A percentile compares a stretch with the other conserved stretches of the same genome.
Conservation (phyloP, 805 yeast genomes). For the Candida montana region DNA sequence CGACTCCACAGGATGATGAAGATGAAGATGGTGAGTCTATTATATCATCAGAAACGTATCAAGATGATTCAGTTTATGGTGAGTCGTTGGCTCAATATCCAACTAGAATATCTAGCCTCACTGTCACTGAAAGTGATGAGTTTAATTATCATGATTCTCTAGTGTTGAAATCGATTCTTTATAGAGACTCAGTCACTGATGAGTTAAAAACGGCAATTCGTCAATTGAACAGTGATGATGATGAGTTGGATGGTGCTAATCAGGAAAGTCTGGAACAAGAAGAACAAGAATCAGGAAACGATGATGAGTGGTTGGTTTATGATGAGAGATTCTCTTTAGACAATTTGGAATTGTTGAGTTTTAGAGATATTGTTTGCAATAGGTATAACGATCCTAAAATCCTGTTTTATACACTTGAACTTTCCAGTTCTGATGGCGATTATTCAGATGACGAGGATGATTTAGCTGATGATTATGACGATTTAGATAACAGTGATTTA, state of each 20-base stretch:
- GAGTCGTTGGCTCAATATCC: constrained; percentile 9
- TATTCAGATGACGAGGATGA: constrained; percentile 5
- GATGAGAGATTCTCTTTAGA: constrained; percentile 33
- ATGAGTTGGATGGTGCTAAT: not conserved
- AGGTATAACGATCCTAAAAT: constrained; percentile 27
- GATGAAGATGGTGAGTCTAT: constrained; percentile 8
- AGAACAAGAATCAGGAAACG: not conserved
- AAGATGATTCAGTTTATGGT: not conserved
- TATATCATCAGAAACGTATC: not conserved
- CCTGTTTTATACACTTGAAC: constrained; percentile 26
- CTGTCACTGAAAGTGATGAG: not conserved
- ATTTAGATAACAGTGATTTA: constrained; percentile 17
- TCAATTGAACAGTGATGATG: constrained; percentile 10
- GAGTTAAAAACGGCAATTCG: constrained; percentile 22
- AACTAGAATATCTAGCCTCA: constrained; percentile 8
- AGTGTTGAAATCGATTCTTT: constrained; percentile 17
- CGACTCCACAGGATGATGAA: constrained; percentile 11
- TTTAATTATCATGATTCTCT: constrained; percentile 12
- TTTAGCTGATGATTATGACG: constrained; percentile 1
- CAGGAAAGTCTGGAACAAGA: constrained; percentile 15
- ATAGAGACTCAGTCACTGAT: constrained; percentile 17
- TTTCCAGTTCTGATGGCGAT: constrained; percentile 3
- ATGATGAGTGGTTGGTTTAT: constrained; percentile 34
- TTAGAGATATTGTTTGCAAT: constrained; percentile 30
- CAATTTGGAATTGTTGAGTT: constrained; percentile 29